Evolutionary conservation across 2,329 filamentous ascomycete genomes (phyloP), one percentile per base, ranked within the genome.

Genomic region (Ilyonectria sp.): DNA sequence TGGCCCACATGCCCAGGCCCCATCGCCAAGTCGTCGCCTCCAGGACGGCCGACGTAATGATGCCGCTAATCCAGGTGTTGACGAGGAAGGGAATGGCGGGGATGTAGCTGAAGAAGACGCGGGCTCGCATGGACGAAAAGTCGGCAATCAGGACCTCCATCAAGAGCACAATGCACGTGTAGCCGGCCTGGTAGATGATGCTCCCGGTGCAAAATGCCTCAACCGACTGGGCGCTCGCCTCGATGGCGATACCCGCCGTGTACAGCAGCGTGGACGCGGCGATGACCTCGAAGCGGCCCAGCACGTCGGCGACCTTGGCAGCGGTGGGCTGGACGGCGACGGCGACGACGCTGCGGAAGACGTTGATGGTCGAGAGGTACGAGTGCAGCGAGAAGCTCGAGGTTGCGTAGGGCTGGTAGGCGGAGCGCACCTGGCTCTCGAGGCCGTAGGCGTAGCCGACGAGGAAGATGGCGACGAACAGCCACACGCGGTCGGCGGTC

Each of bases 11-110:
- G 69, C 89, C 89, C 26, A 90, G 83, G 15, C 89, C 90, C 88
- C 89, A 91, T 65, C 84, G 79, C 90, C 90, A 92, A 2, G 81
- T 85, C 0, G 86, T 87, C 2, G 74, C 76, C 0, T 63, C 71
- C 21, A 91, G 74, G 1, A 91, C 86, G 0, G 86, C 82, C 0
- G 78, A 75, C 0, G 87, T 85, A 56, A 92, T 79, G 68, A 88
- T 85, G 21, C 89, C 90, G 67, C 87, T 87, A 15, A 91, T 83
- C 89, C 89, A 92, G 0, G 89, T 89, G 73, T 91, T 91, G 76
- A 89, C 82, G 50, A 91, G 74, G 72, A 89, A 90, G 0, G 89
- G 89, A 3, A 85, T 75, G 0, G 87, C 86, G 0, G 89, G 89
- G n/a, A 92, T 80, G 60, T 89, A 91, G 21, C 87, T 89, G 80